phyloP scores from a whole-genome alignment of 1,284 basidiomycete genomes.

The Ceratobasidium theobromae region DNA sequence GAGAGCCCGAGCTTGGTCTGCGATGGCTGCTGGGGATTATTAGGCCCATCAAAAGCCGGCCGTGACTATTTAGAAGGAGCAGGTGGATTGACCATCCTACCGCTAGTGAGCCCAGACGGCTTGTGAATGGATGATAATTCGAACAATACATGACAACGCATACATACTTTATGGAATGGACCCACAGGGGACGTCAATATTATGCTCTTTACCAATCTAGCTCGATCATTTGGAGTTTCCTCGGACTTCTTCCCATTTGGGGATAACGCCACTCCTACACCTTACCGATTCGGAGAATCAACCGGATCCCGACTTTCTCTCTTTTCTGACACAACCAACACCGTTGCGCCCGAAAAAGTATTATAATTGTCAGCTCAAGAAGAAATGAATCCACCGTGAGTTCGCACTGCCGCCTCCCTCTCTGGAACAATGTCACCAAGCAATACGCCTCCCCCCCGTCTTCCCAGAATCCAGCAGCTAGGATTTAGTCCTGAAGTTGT shows the following conservation, averaged over 20 bases:
- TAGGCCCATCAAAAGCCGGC: constrained; percentile 19
- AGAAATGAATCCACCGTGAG: constrained; percentile 23
- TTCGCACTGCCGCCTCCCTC: neutral
- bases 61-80: constrained; percentile 9
- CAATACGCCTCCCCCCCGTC: constrained; percentile 15
- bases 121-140: constrained; percentile 11
- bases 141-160: neutral
- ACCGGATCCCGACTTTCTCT: neutral
- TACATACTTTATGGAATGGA: constrained; percentile 12
- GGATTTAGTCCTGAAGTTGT: constrained; percentile 17
- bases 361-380: constrained; percentile 8
- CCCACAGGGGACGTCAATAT: constrained; percentile 19
- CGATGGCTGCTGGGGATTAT: constrained; percentile 22
- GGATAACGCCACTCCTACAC: neutral
- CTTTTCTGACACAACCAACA: constrained; percentile 14
- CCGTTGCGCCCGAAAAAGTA: constrained; percentile 8
- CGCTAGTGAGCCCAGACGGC: constrained; percentile 30
- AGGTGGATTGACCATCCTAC: constrained; percentile 2
- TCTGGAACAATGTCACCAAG: constrained; percentile 24
- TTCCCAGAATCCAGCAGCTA: constrained; percentile 16
- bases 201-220: neutral
- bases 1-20: constrained; percentile 28
- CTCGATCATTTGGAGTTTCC: constrained; percentile 25
- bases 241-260: constrained; percentile 5
- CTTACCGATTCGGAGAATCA: constrained; percentile 6